Evolutionary conservation across 2,329 filamentous ascomycete species (phyloP).

Genomic region (Trichoderma polysporum): DNA sequence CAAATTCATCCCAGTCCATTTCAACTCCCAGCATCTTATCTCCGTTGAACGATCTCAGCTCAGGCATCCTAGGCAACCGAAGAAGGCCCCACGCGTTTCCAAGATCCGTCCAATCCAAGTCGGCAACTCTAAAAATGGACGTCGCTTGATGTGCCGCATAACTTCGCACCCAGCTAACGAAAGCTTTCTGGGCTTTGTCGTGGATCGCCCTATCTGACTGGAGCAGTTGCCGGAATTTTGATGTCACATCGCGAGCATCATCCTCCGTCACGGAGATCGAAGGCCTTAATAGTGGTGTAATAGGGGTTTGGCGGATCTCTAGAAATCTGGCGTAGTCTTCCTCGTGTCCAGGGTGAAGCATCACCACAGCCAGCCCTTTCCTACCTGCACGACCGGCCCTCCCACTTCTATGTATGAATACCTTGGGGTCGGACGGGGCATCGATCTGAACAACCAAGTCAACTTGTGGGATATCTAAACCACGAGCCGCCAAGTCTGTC

Average conservation of each 20-base stretch:
- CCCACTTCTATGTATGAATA: slow-evolving; percentile 90
- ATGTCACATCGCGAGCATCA: slow-evolving; percentile 58
- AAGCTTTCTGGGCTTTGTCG: slow-evolving; percentile 86
- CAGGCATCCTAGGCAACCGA: slow-evolving; percentile 89
- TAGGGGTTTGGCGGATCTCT: slow-evolving; percentile 82
- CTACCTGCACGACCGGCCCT: slow-evolving; percentile 86
- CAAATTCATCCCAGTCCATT: slow-evolving; percentile 66
- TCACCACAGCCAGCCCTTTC: slow-evolving; percentile 78
- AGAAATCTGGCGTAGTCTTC: slow-evolving; percentile 89
- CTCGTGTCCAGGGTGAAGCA: slow-evolving; percentile 81
- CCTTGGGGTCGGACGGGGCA: slow-evolving; percentile 80
- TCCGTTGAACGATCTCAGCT: slow-evolving; percentile 71
- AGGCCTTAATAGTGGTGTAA: slow-evolving; percentile 61
- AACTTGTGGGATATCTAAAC: slow-evolving; percentile 87
- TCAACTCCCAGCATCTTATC: slow-evolving; percentile 62
- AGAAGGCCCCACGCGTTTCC: slow-evolving; percentile 84
- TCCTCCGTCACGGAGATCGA: slow-evolving; percentile 56
- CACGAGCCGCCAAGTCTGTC: slow-evolving; percentile 87
- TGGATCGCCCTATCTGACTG: slow-evolving; percentile 59
- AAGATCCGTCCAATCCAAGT: slow-evolving; percentile 82
- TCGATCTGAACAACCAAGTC: slow-evolving; percentile 91
- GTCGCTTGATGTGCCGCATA: slow-evolving; percentile 89
- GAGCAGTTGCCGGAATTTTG: slow-evolving; percentile 61
- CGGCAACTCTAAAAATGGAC: slow-evolving; percentile 81
- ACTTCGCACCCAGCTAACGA: slow-evolving; percentile 89